These are phyloP conservation scores for Clitoria ternatea DNA, from an alignment of 306 rosid species.

Conservation along the genomic window DNA sequence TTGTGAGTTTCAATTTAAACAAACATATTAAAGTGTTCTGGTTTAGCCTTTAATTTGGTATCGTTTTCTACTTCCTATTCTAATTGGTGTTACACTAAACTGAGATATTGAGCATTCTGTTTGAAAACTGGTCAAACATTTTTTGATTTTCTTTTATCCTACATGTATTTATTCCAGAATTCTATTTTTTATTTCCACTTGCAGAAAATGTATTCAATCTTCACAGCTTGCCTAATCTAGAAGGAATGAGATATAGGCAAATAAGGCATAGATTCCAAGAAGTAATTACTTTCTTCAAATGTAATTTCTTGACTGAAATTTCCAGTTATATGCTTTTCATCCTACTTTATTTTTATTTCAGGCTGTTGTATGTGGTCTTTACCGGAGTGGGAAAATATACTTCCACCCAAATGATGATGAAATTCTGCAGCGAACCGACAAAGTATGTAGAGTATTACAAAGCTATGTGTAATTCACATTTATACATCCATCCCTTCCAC, in stretches of 20 bases:
- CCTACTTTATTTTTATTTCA: constrained; percentile 43
- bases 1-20: background rate
- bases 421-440: constrained; percentile 73
- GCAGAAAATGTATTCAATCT: constrained; percentile 96
- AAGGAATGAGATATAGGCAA: constrained; percentile 64
- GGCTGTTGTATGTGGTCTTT: constrained; percentile 89
- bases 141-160: background rate
- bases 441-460: constrained; percentile 47
- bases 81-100: constrained; percentile 10
- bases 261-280: constrained; percentile 60
- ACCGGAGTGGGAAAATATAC: constrained; percentile 70
- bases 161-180: background rate
- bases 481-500: background rate
- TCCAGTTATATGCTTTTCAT: constrained; percentile 11
- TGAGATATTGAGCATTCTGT: background rate
- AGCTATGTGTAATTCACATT: constrained; percentile 6
- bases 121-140: constrained; percentile 17
- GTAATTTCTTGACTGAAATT: constrained; percentile 9
- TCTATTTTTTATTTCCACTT: constrained; percentile 27
- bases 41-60: constrained; percentile 5
- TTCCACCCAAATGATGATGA: constrained; percentile 88
- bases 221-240: constrained; percentile 56
- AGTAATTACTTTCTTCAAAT: constrained; percentile 41
- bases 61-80: constrained; percentile 7
- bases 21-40: background rate